A percentile compares a stretch with the other conserved stretches of the same genome.
These are phyloP conservation scores for Sextonia rubra DNA, from an alignment of 164 flowering plant genomes.

Conservation along the genomic window DNA sequence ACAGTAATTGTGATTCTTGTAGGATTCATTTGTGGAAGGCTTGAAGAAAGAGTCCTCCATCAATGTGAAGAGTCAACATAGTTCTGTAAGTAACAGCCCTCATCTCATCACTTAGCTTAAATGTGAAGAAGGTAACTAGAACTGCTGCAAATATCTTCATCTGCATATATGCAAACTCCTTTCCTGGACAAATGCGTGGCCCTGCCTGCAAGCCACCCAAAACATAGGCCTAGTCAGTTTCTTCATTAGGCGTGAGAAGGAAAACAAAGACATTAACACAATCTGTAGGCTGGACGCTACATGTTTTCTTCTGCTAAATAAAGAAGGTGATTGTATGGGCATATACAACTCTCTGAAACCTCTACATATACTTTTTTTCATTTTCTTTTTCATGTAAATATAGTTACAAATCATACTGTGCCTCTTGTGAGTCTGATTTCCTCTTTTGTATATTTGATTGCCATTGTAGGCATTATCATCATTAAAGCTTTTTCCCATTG, in stretches of 20 bases:
- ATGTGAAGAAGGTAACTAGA: slow-evolving; percentile 1
- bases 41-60: neutral
- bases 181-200: slow-evolving; percentile 65
- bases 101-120: neutral
- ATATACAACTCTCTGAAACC: neutral
- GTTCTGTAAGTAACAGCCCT: neutral
- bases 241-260: neutral
- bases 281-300: too few species aligned
- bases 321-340: neutral
- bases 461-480: too few species aligned
- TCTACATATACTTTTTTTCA: neutral
- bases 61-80: slow-evolving; percentile 1
- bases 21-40: neutral
- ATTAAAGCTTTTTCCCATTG: too few species aligned
- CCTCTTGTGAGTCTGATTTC: too few species aligned
- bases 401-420: too few species aligned
- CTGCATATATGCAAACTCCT: slow-evolving; percentile 69
- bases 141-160: slow-evolving; percentile 38
- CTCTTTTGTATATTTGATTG: too few species aligned
- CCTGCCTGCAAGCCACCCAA: slow-evolving; percentile 45
- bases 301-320: neutral
- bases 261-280: neutral
- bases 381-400: too few species aligned
- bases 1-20: too few species aligned
- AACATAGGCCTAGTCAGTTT: neutral